Evolutionary conservation across 2,329 filamentous ascomycete genomes (phyloP), one percentile per base, ranked within the genome.

Genomic region (Helicocarpus griseus): DNA sequence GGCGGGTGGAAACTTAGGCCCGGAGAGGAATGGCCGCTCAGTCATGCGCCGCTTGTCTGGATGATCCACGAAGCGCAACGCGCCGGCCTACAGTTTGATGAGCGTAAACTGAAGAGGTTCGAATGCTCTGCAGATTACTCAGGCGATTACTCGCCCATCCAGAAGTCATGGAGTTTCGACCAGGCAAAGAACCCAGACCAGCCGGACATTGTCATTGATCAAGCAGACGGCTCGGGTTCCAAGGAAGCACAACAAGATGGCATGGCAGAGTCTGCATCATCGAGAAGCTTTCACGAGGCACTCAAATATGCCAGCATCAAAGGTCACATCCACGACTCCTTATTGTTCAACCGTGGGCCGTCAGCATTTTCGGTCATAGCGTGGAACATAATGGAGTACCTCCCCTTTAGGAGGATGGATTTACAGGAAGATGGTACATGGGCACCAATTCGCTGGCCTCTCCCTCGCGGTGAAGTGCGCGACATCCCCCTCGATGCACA

Each of bases 321-420:
- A 44, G 77, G 77, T 9, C 63, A 69, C 24, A 78, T 89, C 39
- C 86, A 91, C 62, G 87, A 90, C 64, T 87, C 84, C 2, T 75
- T 90, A 0, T 70, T 77, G 46, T 87, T 81, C 59, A 74, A 76
- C 11, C 77, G 79, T 11, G 86, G 86, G 0, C 71, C 86, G 3
- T 65, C 74, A 0, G 54, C 57, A 22, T 51, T 71, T 3, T 78
- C 81, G 0, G 85, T 88, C 0, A 58, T 84, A 0, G 77, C 76
- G 2, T 91, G 87, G 87, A 85, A 82, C 33, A 64, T 87, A 21
- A 87, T 91, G 86, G 87, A 91, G 61, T 89, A 85, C 63, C 72
- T 91, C 22, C 87, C 87, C 0, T 90, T 91, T 69, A 78, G 85
- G 1, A 76, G 87, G 22, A 90, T 93, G 85, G 87, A 91, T 58